These are phyloP conservation scores for Termitomyces heimii DNA, from an alignment of 768 basidiomycete species.

Conservation along the genomic window DNA sequence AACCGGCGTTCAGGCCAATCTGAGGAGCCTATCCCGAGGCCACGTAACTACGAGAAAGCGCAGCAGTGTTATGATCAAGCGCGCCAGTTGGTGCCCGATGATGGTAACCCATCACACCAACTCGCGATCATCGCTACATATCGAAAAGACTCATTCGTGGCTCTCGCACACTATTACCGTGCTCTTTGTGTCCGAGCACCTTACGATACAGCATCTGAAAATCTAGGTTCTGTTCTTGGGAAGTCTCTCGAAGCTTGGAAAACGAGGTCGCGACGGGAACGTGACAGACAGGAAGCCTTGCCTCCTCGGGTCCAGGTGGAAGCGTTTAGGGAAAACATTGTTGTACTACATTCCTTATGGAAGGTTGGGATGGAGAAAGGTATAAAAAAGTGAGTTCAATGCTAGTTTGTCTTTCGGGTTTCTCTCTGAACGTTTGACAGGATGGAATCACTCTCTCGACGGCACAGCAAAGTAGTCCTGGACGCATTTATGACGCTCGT, in stretches of 20 bases:
- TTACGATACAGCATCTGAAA: slow-evolving; percentile 85
- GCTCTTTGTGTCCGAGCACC: slow-evolving; percentile 83
- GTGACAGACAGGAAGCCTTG: slow-evolving; percentile 25
- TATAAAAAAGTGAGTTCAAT: slow-evolving; percentile 48
- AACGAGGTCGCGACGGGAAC: slow-evolving; percentile 34
- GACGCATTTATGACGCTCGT: slow-evolving; percentile 58
- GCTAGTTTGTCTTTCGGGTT: not conserved
- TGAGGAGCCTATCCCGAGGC: slow-evolving; percentile 44
- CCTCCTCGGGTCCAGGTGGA: slow-evolving; percentile 53
- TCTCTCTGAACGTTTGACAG: slow-evolving; percentile 20
- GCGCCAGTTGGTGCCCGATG: slow-evolving; percentile 71
- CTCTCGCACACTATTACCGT: slow-evolving; percentile 84
- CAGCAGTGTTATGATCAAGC: slow-evolving; percentile 85
- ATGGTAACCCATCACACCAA: slow-evolving; percentile 95
- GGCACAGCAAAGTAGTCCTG: slow-evolving; percentile 42
- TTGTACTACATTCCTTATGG: slow-evolving; percentile 77
- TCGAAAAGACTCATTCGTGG: slow-evolving; percentile 72
- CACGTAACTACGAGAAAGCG: slow-evolving; percentile 69
- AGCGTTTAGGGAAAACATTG: slow-evolving; percentile 65
- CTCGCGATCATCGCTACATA: slow-evolving; percentile 90
- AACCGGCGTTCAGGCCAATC: slow-evolving; percentile 43
- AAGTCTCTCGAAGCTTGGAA: slow-evolving; percentile 62
- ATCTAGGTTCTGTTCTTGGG: slow-evolving; percentile 66
- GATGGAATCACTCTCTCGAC: slow-evolving; percentile 40
- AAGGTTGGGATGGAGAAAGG: slow-evolving; percentile 46